Conservation (phyloP, 2,329 filamentous ascomycete genomes). For the Stachybotrys echinatus region DNA sequence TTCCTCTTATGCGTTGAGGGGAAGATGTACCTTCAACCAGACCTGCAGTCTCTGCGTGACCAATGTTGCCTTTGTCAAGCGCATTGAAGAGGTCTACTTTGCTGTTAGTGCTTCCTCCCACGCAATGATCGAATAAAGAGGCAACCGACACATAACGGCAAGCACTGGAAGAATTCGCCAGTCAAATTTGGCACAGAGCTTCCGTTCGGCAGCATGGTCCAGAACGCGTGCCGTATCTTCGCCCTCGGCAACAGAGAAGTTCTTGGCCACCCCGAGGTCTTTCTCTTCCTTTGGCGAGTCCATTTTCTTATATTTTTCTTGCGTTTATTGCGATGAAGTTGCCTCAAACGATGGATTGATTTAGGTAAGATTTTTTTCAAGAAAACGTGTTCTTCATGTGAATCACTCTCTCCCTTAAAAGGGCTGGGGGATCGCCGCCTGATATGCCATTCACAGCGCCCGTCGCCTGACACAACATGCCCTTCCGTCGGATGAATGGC, state of each 20-base stretch:
- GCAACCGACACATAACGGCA: slow-evolving; percentile 41
- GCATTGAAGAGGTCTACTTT: slow-evolving; percentile 38
- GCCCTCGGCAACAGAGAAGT: slow-evolving; percentile 5
- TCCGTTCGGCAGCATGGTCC: slow-evolving; percentile 40
- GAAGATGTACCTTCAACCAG: slow-evolving; percentile 25
- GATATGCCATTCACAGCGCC: too few relatives aligned
- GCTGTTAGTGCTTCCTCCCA: neutral
- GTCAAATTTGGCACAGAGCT: slow-evolving; percentile 50
- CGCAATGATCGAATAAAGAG: neutral
- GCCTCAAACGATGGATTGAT: too few relatives aligned
- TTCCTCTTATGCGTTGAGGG: neutral
- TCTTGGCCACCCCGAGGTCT: neutral
- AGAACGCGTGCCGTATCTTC: slow-evolving; percentile 22
- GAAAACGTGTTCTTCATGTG: too few relatives aligned
- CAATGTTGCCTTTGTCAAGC: slow-evolving; percentile 36
- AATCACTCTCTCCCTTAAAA: too few relatives aligned
- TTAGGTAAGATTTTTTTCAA: too few relatives aligned
- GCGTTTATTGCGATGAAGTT: too few relatives aligned
- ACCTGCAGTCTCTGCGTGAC: slow-evolving; percentile 52
- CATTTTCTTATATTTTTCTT: neutral
- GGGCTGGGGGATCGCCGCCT: neutral
- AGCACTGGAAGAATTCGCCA: slow-evolving; percentile 47
- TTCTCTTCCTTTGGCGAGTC: neutral
- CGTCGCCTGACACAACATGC: neutral
- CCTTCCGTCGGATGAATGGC: neutral